These are phyloP conservation scores for Neodidymelliopsis sp. DNA, from an alignment of 2,329 filamentous ascomycete species.

Conservation along the genomic window DNA sequence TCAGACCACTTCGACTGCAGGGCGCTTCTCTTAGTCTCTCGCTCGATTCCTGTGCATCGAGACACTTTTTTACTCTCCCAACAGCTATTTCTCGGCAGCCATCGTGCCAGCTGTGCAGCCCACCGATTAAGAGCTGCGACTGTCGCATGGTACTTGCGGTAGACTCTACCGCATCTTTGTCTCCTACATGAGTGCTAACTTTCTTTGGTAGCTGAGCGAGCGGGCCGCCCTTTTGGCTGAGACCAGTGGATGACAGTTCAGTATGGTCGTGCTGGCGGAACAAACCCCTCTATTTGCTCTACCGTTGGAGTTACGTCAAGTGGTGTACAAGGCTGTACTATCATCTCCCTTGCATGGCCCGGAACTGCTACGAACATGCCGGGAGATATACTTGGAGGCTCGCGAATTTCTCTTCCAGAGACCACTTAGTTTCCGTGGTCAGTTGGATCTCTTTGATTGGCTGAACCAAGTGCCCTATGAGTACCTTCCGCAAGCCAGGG, in stretches of 20 bases:
- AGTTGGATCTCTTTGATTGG: constrained; percentile 34
- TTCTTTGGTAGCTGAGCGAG: not conserved
- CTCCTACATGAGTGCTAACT: constrained; percentile 1
- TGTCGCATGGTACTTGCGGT: constrained; percentile 4
- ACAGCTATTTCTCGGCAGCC: not conserved
- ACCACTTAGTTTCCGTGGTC: constrained; percentile 34
- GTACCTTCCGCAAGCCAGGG: constrained; percentile 26
- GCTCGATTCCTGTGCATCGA: not conserved
- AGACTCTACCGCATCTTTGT: not conserved
- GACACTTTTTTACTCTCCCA: not conserved
- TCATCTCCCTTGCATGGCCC: constrained; percentile 24
- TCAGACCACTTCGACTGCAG: constrained; percentile 3
- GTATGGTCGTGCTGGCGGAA: not conserved
- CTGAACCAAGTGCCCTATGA: constrained; percentile 22
- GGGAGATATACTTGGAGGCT: constrained; percentile 36
- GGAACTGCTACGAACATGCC: constrained; percentile 36
- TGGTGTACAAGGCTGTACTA: constrained; percentile 39
- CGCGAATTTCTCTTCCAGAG: constrained; percentile 41
- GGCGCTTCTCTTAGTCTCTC: not conserved
- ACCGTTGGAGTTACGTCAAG: constrained; percentile 41
- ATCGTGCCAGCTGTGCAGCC: not conserved
- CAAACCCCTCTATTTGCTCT: constrained; percentile 27
- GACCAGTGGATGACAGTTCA: not conserved
- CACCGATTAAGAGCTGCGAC: not conserved
- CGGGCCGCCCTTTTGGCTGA: too few relatives aligned